A percentile compares a stretch with the other conserved stretches of the same genome.
phyloP scores from a whole-genome alignment of 2,329 filamentous ascomycete species.

The Fusarium neocosmosporiellum region DNA sequence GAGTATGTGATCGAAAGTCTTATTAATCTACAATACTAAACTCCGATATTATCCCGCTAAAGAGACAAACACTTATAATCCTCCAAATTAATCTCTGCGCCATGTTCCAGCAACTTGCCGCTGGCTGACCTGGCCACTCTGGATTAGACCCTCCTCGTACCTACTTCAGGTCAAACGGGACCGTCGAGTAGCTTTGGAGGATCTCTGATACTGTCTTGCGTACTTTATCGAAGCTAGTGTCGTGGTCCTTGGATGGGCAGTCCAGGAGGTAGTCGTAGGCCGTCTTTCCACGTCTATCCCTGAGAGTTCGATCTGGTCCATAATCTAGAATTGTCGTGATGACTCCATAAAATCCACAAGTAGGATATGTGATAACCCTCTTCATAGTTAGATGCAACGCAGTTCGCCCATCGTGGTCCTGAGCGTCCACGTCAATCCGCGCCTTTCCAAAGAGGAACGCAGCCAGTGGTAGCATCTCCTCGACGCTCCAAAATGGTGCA shows the following conservation, averaged over 20 bases:
- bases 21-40: too few relatives aligned
- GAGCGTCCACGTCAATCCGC: neutral
- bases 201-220: accelerated
- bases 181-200: neutral
- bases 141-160: neutral
- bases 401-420: neutral
- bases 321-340: neutral
- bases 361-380: neutral
- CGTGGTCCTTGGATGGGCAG: neutral
- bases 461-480: accelerated
- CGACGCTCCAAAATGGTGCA: accelerated
- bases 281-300: neutral
- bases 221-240: neutral
- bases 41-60: too few relatives aligned
- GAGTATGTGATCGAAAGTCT: too few relatives aligned
- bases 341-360: neutral
- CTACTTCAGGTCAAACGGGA: neutral
- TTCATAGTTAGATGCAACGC: neutral
- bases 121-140: neutral
- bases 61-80: too few relatives aligned
- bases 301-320: neutral
- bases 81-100: too few relatives aligned
- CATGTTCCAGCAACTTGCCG: too few relatives aligned
- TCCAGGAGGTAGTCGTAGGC: neutral
- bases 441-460: neutral